phyloP scores from a whole-genome alignment of 1,284 basidiomycete genomes.

The Sanguinoderma infundibulare region DNA sequence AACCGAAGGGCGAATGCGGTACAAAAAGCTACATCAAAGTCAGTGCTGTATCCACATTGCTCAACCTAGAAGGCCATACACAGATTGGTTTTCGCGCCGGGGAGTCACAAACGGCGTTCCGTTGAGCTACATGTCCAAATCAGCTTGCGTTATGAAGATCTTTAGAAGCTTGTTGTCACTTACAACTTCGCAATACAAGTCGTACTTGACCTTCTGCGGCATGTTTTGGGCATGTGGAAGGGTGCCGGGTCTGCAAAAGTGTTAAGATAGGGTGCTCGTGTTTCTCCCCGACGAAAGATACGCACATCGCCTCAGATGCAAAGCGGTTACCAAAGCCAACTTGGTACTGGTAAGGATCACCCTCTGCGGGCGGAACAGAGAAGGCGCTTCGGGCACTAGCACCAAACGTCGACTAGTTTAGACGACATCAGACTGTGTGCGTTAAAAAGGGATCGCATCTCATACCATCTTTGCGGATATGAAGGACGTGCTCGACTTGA shows the following conservation, averaged over 20 bases:
- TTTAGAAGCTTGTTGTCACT: slow-evolving; percentile 18
- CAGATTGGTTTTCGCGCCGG: slow-evolving; percentile 50
- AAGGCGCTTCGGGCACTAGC: slow-evolving; percentile 35
- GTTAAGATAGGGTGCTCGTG: not conserved
- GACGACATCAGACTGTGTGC: not conserved
- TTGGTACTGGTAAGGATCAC: slow-evolving; percentile 63
- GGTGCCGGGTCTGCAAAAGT: slow-evolving; percentile 49
- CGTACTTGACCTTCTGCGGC: slow-evolving; percentile 66
- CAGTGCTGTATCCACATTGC: not conserved
- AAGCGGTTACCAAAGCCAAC: slow-evolving; percentile 58
- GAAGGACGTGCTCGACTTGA: not conserved
- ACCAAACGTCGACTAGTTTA: slow-evolving; percentile 17
- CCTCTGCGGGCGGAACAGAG: slow-evolving; percentile 42
- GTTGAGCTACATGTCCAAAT: slow-evolving; percentile 47
- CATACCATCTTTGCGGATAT: slow-evolving; percentile 5
- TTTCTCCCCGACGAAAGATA: slow-evolving; percentile 11
- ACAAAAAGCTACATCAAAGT: slow-evolving; percentile 53
- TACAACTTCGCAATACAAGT: slow-evolving; percentile 63
- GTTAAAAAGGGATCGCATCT: not conserved
- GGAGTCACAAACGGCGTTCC: slow-evolving; percentile 65
- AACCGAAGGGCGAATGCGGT: slow-evolving; percentile 72
- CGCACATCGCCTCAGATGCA: slow-evolving; percentile 56
- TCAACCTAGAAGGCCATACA: slow-evolving; percentile 29
- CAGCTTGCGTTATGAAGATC: not conserved
- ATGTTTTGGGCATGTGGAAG: slow-evolving; percentile 61